Conservation (phyloP, 441 rosid species). For the Pelargonium australe region DNA sequence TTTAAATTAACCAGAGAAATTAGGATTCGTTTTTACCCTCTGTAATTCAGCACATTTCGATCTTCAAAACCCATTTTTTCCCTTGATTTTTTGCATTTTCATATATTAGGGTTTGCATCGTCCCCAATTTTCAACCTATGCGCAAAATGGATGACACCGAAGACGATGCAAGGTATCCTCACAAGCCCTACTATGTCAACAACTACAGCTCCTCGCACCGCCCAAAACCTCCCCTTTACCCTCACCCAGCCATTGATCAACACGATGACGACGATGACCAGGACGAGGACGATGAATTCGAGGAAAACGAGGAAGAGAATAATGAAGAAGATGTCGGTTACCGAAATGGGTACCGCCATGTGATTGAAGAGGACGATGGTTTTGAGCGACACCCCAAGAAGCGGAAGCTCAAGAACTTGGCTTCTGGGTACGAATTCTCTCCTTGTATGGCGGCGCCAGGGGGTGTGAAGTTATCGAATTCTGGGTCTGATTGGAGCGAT, state of each 20-base stretch:
- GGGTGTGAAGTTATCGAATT: conserved; percentile 45
- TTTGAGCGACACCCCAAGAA: conserved; percentile 57
- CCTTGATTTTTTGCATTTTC: background rate
- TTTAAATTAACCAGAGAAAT: background rate
- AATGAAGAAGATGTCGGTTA: conserved; percentile 31
- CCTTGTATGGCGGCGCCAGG: conserved; percentile 47
- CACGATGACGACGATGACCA: conserved; percentile 29
- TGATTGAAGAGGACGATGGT: conserved; percentile 24
- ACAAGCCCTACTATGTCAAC: conserved; percentile 20
- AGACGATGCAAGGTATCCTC: conserved; percentile 63
- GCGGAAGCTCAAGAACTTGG: conserved; percentile 64
- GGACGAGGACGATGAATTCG: conserved; percentile 35
- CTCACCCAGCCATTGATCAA: conserved; percentile 26
- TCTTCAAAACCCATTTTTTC: background rate
- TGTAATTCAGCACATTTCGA: background rate
- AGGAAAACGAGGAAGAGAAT: conserved; percentile 39
- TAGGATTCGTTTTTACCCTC: background rate
- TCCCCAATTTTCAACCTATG: background rate
- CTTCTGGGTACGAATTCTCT: conserved; percentile 68
- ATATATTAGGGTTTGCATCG: background rate
- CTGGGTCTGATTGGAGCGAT: conserved; percentile 75
- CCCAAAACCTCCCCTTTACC: conserved; percentile 43
- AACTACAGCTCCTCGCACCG: conserved; percentile 28
- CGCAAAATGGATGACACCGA: conserved; percentile 63
- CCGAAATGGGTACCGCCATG: conserved; percentile 27